Conservation (phyloP, 2,329 filamentous ascomycete genomes). For the Venturia pyrina region DNA sequence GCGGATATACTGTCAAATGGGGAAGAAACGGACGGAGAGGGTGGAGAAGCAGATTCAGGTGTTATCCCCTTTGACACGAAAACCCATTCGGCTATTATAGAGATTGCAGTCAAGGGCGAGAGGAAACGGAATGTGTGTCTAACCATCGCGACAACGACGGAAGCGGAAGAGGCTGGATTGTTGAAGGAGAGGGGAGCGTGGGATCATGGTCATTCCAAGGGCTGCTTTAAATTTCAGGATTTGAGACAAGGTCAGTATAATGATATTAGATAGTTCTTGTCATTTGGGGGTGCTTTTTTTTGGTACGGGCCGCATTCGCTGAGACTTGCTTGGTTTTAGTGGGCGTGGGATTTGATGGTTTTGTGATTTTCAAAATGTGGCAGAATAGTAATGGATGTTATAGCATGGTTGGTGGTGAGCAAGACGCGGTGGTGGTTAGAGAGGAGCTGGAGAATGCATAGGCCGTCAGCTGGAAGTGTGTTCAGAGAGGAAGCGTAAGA, state of each 20-base stretch:
- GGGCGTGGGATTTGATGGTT: too few relatives aligned
- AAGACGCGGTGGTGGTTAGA: too few relatives aligned
- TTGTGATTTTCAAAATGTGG: too few relatives aligned
- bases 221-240: not conserved
- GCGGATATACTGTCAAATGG: not conserved
- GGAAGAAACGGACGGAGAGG: not conserved
- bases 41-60: not conserved
- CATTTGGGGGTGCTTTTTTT: not conserved
- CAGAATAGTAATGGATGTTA: too few relatives aligned
- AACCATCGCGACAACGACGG: not conserved
- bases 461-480: too few relatives aligned
- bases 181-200: not conserved
- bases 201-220: not conserved
- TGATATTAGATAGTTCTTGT: not conserved
- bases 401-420: too few relatives aligned
- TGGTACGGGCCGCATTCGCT: not conserved
- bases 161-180: not conserved
- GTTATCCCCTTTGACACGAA: not conserved
- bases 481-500: not conserved
- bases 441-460: too few relatives aligned
- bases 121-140: not conserved
- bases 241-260: not conserved
- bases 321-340: not conserved
- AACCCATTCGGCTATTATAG: not conserved
- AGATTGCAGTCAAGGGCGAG: not conserved